A percentile compares a stretch with the other conserved stretches of the same genome.
These are phyloP conservation scores for Chrysosporium queenslandicum DNA, from an alignment of 2,329 filamentous ascomycete species.

Conservation along the genomic window DNA sequence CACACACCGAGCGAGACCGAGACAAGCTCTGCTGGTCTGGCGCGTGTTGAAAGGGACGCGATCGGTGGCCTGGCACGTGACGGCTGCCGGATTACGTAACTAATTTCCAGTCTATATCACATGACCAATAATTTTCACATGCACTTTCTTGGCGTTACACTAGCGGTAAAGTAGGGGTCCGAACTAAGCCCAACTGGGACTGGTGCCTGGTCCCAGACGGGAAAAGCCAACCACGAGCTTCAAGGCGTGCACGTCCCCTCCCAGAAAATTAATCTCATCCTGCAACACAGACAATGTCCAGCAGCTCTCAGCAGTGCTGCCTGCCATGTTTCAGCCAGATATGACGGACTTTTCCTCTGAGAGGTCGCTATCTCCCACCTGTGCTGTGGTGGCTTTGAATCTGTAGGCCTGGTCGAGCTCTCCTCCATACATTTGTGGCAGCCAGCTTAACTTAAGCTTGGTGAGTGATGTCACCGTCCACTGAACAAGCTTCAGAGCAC, in stretches of 20 bases:
- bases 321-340: neutral
- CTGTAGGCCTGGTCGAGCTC: neutral
- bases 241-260: slow-evolving; percentile 15
- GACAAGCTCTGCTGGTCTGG: neutral
- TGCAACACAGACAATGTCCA: neutral
- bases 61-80: neutral
- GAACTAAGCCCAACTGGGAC: neutral
- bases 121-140: no score
- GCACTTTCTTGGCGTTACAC: neutral
- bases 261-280: neutral
- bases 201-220: neutral
- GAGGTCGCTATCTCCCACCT: neutral
- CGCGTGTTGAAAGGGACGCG: neutral
- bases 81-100: neutral
- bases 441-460: slow-evolving; percentile 2
- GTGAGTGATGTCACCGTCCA: slow-evolving; percentile 6
- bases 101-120: no score
- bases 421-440: neutral
- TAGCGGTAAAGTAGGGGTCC: no score
- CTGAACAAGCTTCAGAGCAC: neutral
- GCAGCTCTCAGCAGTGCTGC: no score
- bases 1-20: no score
- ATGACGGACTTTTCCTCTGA: neutral
- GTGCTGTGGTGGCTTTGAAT: neutral
- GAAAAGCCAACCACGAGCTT: slow-evolving; percentile 15